A percentile compares a stretch with the other conserved stretches of the same genome.
These are phyloP conservation scores for Monosporascus ibericus DNA, from an alignment of 2,329 filamentous ascomycete genomes.

Conservation along the genomic window DNA sequence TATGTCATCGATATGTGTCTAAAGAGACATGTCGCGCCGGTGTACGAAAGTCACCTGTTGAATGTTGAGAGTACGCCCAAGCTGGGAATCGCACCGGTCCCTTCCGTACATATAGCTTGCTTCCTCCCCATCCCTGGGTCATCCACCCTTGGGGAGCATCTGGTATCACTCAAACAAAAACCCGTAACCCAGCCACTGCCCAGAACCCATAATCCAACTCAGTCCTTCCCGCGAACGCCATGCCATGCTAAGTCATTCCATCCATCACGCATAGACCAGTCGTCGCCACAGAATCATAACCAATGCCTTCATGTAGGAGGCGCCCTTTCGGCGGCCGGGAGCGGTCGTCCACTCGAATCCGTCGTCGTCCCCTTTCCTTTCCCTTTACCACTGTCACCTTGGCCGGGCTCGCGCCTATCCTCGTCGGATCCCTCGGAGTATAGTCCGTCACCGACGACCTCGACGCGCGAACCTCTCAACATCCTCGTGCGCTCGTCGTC, in stretches of 20 bases:
- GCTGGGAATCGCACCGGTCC: not conserved
- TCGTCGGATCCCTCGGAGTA: constrained; percentile 8
- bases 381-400: constrained; percentile 34
- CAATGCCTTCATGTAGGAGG: constrained; percentile 26
- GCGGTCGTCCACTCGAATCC: constrained; percentile 44
- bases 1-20: not conserved
- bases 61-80: not conserved
- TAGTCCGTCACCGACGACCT: constrained; percentile 18
- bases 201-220: not conserved
- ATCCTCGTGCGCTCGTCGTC: constrained; percentile 51
- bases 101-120: too few species aligned
- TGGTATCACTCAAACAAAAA: constrained; percentile 22
- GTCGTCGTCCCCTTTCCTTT: constrained; percentile 35
- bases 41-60: not conserved
- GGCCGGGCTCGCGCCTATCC: constrained; percentile 11
- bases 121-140: too few species aligned
- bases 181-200: constrained; percentile 11
- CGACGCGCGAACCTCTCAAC: constrained; percentile 35
- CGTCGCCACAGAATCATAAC: constrained; percentile 28
- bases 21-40: not conserved
- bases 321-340: constrained; percentile 48
- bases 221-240: constrained; percentile 13
- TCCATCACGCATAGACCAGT: constrained; percentile 12
- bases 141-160: constrained; percentile 1
- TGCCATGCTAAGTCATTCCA: constrained; percentile 7